Percentiles rank a stretch among this genome's conserved stretches.
phyloP scores from a whole-genome alignment of 2,329 filamentous ascomycete genomes.

The Nothophoma quercina region DNA sequence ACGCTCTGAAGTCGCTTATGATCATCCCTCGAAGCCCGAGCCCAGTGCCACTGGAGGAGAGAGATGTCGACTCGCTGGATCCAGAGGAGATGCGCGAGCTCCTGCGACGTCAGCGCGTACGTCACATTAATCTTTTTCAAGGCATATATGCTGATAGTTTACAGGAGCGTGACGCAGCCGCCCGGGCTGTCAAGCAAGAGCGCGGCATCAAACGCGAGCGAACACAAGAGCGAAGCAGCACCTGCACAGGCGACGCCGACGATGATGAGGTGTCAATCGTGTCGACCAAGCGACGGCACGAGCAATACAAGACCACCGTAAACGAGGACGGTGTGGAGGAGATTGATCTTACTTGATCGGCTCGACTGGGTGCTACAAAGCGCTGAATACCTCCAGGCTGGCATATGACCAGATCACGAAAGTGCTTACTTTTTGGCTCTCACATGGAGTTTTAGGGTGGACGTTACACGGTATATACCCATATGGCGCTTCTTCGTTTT shows the following conservation, averaged over 20 bases:
- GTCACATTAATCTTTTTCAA: neutral
- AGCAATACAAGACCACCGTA: neutral
- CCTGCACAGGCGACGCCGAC: neutral
- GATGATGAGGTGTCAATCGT: slow-evolving; percentile 22
- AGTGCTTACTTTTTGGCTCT: neutral
- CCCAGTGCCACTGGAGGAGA: slow-evolving; percentile 29
- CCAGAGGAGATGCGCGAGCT: slow-evolving; percentile 30
- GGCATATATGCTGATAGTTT: neutral
- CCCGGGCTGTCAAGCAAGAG: slow-evolving; percentile 15
- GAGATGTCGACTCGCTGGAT: slow-evolving; percentile 19
- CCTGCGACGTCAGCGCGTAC: slow-evolving; percentile 22
- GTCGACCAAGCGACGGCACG: slow-evolving; percentile 15
- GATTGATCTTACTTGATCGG: slow-evolving; percentile 28
- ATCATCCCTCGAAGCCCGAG: slow-evolving; percentile 41
- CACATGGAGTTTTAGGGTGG: neutral
- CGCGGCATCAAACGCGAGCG: slow-evolving; percentile 19
- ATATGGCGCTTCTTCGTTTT: neutral
- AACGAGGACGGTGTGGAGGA: slow-evolving; percentile 26
- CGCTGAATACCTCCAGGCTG: neutral
- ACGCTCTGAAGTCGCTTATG: slow-evolving; percentile 40
- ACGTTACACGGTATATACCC: neutral
- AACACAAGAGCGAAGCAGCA: slow-evolving; percentile 12
- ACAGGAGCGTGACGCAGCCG: slow-evolving; percentile 6
- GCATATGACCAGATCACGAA: neutral
- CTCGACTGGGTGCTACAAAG: neutral